Base-by-base conservation (phyloP, 2,329 filamentous ascomycete species). In the Pseudogymnoascus sp. region DNA sequence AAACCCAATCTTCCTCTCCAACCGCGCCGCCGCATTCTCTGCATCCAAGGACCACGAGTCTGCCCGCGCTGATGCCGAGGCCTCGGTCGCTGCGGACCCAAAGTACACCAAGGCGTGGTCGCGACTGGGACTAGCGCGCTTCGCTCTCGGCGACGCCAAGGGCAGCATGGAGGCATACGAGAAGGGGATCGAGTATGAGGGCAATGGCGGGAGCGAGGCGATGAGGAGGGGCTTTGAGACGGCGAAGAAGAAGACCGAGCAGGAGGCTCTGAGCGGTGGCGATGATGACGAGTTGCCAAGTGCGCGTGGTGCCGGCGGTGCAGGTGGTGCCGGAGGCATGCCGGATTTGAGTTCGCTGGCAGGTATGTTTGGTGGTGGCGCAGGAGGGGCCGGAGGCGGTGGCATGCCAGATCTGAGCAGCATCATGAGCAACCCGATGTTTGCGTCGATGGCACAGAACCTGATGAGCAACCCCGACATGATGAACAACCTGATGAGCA, bases 221-320 rank as follows among this genome's bases (percentile, higher is more conserved):
- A 97, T 97, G 94, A 93, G 92, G 81, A 95, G 93, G 78, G 94
- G 94, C 18, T 94, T 84, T 73, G 92, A 97, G 83, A 97, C 94
- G 13, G 93, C 92, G 60, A 94, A 89, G 82, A 86, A 86, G 71
- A 85, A 89, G 70, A 87, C 95, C 52, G 90, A 93, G 66, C 92
- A 96, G 75, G 84, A 93, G 70, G 86, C 84, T 65, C 78, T 74
- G 59, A 77, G 77, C 65, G 77, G 77, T 60, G 75, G 74, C 58
- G 77, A 77, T 58, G 75, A 76, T 39, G 78, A 80, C 13, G 77
- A 80, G 21, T 77, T 81, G 63, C 78, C 77, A 6, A 74, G 82
- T 62, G 81, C 83, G 62, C 78, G 80, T 59, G 77, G 78, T 36
- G 66, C 74, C 61, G 78, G 76, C 61, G 75, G 75, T 58, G 66